Percentiles rank a stretch among this genome's conserved stretches.
phyloP scores from a whole-genome alignment of 2,329 filamentous ascomycete species.

The Ascochyta koolunga region DNA sequence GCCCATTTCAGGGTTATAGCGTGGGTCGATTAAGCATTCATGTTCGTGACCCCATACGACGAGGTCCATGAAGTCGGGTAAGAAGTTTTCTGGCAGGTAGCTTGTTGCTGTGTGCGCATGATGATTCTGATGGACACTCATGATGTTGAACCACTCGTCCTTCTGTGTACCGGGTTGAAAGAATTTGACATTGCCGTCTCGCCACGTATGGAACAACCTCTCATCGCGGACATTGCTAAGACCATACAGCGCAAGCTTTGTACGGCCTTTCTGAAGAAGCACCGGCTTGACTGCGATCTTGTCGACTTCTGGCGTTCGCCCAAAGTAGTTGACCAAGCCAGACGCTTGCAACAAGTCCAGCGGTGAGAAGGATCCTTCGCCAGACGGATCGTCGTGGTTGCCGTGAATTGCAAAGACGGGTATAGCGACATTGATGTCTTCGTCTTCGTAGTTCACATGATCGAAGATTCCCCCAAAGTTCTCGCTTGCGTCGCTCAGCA shows the following conservation, averaged over 20 bases:
- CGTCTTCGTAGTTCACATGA: slow-evolving; percentile 97
- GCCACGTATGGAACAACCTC: slow-evolving; percentile 89
- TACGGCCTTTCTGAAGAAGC: slow-evolving; percentile 88
- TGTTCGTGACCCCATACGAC: slow-evolving; percentile 98
- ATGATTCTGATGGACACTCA: slow-evolving; percentile 96
- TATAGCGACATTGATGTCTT: slow-evolving; percentile 95
- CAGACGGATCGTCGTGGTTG: slow-evolving; percentile 98
- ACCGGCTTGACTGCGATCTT: slow-evolving; percentile 93
- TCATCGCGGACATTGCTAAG: slow-evolving; percentile 97
- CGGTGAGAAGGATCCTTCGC: slow-evolving; percentile 89
- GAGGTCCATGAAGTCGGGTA: slow-evolving; percentile 89
- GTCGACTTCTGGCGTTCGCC: slow-evolving; percentile 87
- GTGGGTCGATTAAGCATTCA: slow-evolving; percentile 88
- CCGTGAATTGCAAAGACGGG: slow-evolving; percentile 98
- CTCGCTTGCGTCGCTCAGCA: slow-evolving; percentile 89
- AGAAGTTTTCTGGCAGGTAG: slow-evolving; percentile 92
- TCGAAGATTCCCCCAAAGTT: slow-evolving; percentile 88
- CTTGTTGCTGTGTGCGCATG: slow-evolving; percentile 88
- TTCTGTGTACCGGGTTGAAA: slow-evolving; percentile 81
- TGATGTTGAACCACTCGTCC: slow-evolving; percentile 92
- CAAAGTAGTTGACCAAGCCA: slow-evolving; percentile 94
- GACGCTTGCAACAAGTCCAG: slow-evolving; percentile 90
- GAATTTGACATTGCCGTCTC: slow-evolving; percentile 93
- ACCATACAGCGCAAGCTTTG: slow-evolving; percentile 91
- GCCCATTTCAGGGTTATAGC: slow-evolving; percentile 80